Evolutionary conservation across 2,329 filamentous ascomycete genomes (phyloP), one percentile per base, ranked within the genome.

Genomic region (Fonsecaea monophora): DNA sequence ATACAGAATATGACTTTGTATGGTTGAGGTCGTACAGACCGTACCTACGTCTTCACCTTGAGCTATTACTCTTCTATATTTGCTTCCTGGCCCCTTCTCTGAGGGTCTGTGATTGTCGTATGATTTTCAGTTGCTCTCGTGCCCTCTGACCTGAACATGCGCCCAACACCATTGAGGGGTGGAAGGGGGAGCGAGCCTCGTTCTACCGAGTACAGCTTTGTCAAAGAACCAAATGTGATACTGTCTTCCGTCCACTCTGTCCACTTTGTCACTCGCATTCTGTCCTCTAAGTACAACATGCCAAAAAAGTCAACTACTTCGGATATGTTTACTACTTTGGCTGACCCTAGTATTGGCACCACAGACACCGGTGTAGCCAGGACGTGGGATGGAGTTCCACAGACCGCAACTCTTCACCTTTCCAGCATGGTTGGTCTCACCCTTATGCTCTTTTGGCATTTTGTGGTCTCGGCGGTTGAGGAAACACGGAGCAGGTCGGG

Each of bases 1-100:
- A 56, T 56, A 56, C 53, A 62, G 18, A 62, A 55, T 62, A 62
- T 62, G 60, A 56, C 42, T 38, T 18, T 25, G 60, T 50, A 30
- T 56, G 53, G 60, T 37, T 48, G 37, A 42, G 53, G 50, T 15
- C 37, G 30, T 38, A 18, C 12, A 18, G 40, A n/a, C 59, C 30
- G 59, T 6, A 34, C 59, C 10, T 32, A 42, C 59, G 4, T 53
- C n/a, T 61, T 54, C 30, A 38, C 59, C 18, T 37, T 25, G 18
- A 50, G 21, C 45, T 25, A 5, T 50, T 1, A 25, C 2, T 25
- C 45, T 25, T 25, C 18, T 8, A 3, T 25, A 50, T 50, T 50
- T 50, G 3, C 3, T 9, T 25, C 21, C 25, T 50, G 8, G 25
- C 7, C 5, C 5, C n/a, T 3, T 8, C n/a, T 18, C 7, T 18